Evolutionary conservation across 2,329 filamentous ascomycete genomes (phyloP).

Genomic region (Furcasterigmium furcatum): DNA sequence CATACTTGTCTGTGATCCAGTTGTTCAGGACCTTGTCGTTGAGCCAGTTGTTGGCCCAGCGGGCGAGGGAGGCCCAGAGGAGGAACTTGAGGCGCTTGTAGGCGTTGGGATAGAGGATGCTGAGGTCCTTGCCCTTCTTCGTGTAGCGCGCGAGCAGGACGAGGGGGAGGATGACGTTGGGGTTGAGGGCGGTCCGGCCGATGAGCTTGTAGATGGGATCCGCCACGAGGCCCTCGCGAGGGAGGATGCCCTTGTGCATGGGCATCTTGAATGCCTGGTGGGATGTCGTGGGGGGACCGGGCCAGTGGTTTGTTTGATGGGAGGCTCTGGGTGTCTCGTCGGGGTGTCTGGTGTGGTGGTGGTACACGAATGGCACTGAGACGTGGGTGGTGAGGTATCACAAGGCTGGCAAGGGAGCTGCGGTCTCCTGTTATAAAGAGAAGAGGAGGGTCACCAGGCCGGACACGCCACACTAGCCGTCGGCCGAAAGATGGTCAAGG

Average conservation of each 20-base stretch:
- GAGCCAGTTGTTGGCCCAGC: constrained; percentile 45
- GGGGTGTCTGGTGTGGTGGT: background rate
- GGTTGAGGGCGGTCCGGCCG: constrained; percentile 60
- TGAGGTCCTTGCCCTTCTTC: constrained; percentile 53
- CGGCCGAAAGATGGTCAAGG: too few species aligned
- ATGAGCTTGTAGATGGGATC: constrained; percentile 59
- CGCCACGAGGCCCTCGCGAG: constrained; percentile 55
- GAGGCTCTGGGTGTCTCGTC: background rate
- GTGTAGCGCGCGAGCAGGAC: constrained; percentile 62
- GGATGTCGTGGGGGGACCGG: background rate
- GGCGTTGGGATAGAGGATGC: constrained; percentile 46
- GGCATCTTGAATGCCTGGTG: too few species aligned
- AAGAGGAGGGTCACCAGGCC: too few species aligned
- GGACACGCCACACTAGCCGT: too few species aligned
- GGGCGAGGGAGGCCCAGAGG: constrained; percentile 47
- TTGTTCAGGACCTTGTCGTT: constrained; percentile 46
- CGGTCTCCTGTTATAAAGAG: too few species aligned
- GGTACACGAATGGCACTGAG: background rate
- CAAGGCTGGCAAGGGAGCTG: too few species aligned
- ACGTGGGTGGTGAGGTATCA: too few species aligned
- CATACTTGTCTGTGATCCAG: constrained; percentile 51
- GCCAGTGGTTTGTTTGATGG: background rate
- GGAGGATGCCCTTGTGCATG: constrained; percentile 48
- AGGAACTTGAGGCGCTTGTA: constrained; percentile 51
- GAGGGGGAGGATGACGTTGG: constrained; percentile 60